These are phyloP conservation scores for Trametes punicea DNA, from an alignment of 768 basidiomycete species.

Conservation along the genomic window DNA sequence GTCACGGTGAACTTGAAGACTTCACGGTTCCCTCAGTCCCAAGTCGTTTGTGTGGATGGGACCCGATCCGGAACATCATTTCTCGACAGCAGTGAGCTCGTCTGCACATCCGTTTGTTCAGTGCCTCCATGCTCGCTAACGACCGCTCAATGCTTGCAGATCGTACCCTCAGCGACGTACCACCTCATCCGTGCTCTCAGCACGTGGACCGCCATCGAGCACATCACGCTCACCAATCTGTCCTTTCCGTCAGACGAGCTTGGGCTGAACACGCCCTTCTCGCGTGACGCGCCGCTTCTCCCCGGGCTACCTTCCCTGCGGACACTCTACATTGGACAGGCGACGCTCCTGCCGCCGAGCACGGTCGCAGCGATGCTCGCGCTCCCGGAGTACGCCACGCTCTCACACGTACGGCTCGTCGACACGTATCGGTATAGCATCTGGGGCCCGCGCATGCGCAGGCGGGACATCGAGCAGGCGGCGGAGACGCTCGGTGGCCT, in stretches of 20 bases:
- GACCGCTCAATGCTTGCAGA: constrained; percentile 29
- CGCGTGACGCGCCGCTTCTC: constrained; percentile 28
- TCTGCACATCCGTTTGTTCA: not conserved
- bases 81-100: constrained; percentile 55
- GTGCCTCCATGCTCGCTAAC: not conserved
- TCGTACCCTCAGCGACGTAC: constrained; percentile 39
- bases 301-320: constrained; percentile 38
- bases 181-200: constrained; percentile 40
- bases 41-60: constrained; percentile 53
- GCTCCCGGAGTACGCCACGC: constrained; percentile 23
- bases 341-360: constrained; percentile 42
- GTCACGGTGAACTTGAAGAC: not conserved
- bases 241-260: constrained; percentile 33
- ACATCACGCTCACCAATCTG: constrained; percentile 48
- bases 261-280: constrained; percentile 19
- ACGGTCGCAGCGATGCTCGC: constrained; percentile 38
- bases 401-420: constrained; percentile 42
- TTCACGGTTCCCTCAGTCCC: constrained; percentile 34
- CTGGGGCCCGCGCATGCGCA: constrained; percentile 52
- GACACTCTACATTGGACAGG: constrained; percentile 48
- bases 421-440: constrained; percentile 56
- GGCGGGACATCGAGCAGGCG: constrained; percentile 45
- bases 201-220: constrained; percentile 42
- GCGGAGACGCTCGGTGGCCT: constrained; percentile 28
- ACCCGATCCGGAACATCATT: constrained; percentile 58